Evolutionary conservation across 202 grass and related monocot genomes (phyloP).

Genomic region (Schoenoplectus tabernaemontani): DNA sequence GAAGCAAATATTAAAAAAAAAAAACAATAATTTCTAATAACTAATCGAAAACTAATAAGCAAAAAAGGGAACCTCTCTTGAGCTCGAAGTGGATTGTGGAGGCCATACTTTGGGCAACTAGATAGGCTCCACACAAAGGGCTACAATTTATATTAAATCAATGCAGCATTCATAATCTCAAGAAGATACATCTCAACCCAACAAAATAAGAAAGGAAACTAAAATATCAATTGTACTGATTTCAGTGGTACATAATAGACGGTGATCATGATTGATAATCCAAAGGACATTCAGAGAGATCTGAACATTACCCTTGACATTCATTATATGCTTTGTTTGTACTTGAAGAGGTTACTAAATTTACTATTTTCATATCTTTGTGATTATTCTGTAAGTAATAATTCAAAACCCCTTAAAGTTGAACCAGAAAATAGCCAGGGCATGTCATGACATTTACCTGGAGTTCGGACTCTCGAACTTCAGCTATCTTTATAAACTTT

Average conservation of each 20-base stretch:
- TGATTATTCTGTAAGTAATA: not conserved
- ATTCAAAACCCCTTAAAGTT: not conserved
- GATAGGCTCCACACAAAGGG: slow-evolving; percentile 80
- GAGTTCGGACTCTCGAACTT: slow-evolving; percentile 67
- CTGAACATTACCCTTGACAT: not conserved
- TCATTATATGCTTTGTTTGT: not conserved
- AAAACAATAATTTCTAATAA: slow-evolving; percentile 23
- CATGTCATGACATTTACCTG: slow-evolving; percentile 34
- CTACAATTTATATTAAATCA: slow-evolving; percentile 39
- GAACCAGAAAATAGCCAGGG: not conserved
- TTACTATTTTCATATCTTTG: not conserved
- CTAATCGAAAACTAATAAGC: not conserved
- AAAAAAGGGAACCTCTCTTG: slow-evolving; percentile 66
- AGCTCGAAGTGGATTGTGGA: slow-evolving; percentile 84
- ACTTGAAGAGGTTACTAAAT: not conserved
- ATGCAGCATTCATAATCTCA: slow-evolving; percentile 8
- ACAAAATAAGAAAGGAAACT: not conserved
- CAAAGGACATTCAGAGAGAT: not conserved
- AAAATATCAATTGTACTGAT: not conserved
- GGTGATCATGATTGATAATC: not conserved
- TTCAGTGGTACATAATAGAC: not conserved
- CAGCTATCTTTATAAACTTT: slow-evolving; percentile 72
- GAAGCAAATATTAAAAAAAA: slow-evolving; percentile 9
- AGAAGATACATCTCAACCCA: not conserved
- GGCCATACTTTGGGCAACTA: slow-evolving; percentile 84